These are phyloP conservation scores for Mortierella sp. DNA, from an alignment of 371 early-diverging fungal genomes.

Conservation along the genomic window DNA sequence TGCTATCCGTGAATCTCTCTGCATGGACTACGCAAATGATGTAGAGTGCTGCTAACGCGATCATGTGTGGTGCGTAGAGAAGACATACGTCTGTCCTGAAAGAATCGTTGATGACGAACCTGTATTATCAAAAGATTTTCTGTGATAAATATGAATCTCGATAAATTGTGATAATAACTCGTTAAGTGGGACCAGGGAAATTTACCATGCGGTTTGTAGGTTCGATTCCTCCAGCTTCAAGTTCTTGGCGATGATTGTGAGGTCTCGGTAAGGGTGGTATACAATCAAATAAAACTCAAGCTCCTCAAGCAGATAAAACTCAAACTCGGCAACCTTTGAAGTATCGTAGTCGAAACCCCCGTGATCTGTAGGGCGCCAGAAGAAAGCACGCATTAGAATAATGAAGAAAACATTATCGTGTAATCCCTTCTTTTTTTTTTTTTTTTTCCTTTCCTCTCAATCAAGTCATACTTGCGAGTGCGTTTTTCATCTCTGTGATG, in stretches of 20 bases:
- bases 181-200: not conserved
- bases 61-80: slow-evolving; percentile 90
- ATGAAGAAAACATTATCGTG: not conserved
- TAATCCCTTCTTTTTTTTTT: not conserved
- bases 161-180: too few species aligned
- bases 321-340: slow-evolving; percentile 88
- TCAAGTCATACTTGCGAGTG: slow-evolving; percentile 66
- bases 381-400: not conserved
- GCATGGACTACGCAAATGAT: slow-evolving; percentile 75
- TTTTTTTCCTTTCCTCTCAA: slow-evolving; percentile 3
- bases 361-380: slow-evolving; percentile 22
- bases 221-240: slow-evolving; percentile 70
- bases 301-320: slow-evolving; percentile 91
- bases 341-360: slow-evolving; percentile 79
- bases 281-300: slow-evolving; percentile 88
- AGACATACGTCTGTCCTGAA: slow-evolving; percentile 83
- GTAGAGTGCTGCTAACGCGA: slow-evolving; percentile 87
- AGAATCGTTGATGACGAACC: slow-evolving; percentile 88
- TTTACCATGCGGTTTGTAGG: slow-evolving; percentile 80
- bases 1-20: slow-evolving; percentile 35
- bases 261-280: slow-evolving; percentile 89
- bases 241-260: slow-evolving; percentile 72
- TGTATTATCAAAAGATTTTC: slow-evolving; percentile 21
- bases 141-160: not conserved
- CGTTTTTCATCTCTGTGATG: slow-evolving; percentile 75